phyloP scores from a whole-genome alignment of 2,329 filamentous ascomycete genomes.

The Aspergillus fumigatiaffinis region DNA sequence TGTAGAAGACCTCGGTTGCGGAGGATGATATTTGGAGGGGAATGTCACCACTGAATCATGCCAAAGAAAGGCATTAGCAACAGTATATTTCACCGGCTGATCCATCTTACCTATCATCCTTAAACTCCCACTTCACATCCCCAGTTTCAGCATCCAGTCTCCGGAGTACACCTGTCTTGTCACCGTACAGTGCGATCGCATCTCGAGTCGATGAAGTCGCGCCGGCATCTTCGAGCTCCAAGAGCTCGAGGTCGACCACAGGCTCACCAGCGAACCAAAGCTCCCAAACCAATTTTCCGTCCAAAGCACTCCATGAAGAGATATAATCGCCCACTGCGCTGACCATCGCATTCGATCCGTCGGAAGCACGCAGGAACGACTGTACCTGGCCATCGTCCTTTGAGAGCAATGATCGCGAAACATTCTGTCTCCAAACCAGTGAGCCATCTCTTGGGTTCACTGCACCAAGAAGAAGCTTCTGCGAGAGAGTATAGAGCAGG shows the following conservation, averaged over 20 bases:
- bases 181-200: conserved; percentile 63
- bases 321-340: conserved; percentile 68
- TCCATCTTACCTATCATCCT: conserved; percentile 52
- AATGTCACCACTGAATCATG: conserved; percentile 54
- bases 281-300: conserved; percentile 75
- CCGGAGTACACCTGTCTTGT: conserved; percentile 57
- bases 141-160: conserved; percentile 71
- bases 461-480: conserved; percentile 77
- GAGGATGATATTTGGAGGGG: conserved; percentile 73
- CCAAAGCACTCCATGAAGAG: conserved; percentile 76
- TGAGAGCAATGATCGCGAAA: conserved; percentile 47
- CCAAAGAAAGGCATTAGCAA: conserved; percentile 17
- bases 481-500: conserved; percentile 85
- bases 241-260: conserved; percentile 60
- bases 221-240: conserved; percentile 62
- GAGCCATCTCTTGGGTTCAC: conserved; percentile 83
- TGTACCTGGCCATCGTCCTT: conserved; percentile 14
- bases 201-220: conserved; percentile 51
- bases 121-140: conserved; percentile 72
- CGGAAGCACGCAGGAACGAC: conserved; percentile 63
- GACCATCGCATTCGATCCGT: conserved; percentile 72
- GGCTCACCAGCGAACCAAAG: conserved; percentile 52
- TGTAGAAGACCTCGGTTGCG: conserved; percentile 66
- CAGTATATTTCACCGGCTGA: background rate
- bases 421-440: conserved; percentile 78